A percentile compares a stretch with the other conserved stretches of the same genome.
phyloP scores from a whole-genome alignment of 1,284 basidiomycete genomes.

The Dichomitus squalens region DNA sequence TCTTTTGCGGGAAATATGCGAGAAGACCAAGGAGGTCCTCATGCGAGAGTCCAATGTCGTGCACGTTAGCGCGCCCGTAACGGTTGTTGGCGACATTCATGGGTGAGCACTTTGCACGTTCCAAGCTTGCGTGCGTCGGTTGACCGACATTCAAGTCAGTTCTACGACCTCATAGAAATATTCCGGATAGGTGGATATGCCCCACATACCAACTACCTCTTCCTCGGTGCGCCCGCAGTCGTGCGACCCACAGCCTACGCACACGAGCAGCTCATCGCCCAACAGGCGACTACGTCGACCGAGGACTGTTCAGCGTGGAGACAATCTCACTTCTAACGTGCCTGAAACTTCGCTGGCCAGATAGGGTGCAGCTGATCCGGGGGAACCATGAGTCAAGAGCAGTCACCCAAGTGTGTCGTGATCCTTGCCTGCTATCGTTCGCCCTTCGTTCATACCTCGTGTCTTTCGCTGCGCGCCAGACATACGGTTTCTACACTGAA shows the following conservation, averaged over 20 bases:
- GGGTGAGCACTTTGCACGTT: slow-evolving; percentile 65
- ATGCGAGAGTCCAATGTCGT: slow-evolving; percentile 99
- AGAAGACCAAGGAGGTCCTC: slow-evolving; percentile 97
- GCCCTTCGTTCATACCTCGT: slow-evolving; percentile 20
- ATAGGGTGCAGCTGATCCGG: slow-evolving; percentile 94
- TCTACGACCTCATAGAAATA: slow-evolving; percentile 99
- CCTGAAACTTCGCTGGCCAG: slow-evolving; percentile 95
- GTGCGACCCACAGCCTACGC: slow-evolving; percentile 4
- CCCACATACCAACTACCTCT: slow-evolving; percentile 97
- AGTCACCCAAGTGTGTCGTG: slow-evolving; percentile 84
- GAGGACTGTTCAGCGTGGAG: slow-evolving; percentile 97
- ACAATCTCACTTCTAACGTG: slow-evolving; percentile 97
- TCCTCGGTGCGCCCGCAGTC: slow-evolving; percentile 70
- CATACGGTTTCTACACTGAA: slow-evolving; percentile 99
- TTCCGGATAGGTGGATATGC: slow-evolving; percentile 98
- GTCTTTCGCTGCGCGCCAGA: slow-evolving; percentile 53
- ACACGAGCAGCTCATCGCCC: slow-evolving; percentile 4
- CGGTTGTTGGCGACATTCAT: slow-evolving; percentile 99
- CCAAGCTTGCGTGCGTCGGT: slow-evolving; percentile 16
- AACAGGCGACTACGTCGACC: slow-evolving; percentile 93
- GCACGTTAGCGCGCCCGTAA: slow-evolving; percentile 97
- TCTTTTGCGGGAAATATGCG: slow-evolving; percentile 93
- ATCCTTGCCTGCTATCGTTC: slow-evolving; percentile 21
- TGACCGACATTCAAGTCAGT: slow-evolving; percentile 72
- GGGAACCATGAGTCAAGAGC: slow-evolving; percentile 99